Base-by-base conservation (phyloP, 306 rosid genomes). In the Corylus americana region DNA sequence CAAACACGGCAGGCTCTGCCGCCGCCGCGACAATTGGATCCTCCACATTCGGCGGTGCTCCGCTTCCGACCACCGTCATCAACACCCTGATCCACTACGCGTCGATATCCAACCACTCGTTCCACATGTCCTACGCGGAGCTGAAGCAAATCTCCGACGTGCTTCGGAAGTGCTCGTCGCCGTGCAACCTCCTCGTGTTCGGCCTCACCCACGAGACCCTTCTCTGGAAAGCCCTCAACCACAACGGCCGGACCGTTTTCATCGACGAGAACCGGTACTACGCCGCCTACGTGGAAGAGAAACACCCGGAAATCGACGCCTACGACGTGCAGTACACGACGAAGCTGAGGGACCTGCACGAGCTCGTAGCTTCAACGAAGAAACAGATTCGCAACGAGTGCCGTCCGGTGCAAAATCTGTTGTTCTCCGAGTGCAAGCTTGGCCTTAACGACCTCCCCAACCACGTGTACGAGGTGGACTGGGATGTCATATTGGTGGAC, bases 301-400 rank as follows among this genome's bases (percentile, higher is more conserved):
- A 85, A n/a, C 96, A 96, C 87, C 99, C 99, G 0, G 97, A 93
- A 31, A 91, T 93, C 74, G 99, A 96, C 70, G 99, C 87, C 12
- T 96, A 88, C 80, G 99, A 96, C 13, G 99, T 93, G 7, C 94
- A 89, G 47, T 96, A 96, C 92, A 93, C 99, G 0, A 96, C 99
- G 0, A 96, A 91, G 55, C 49, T 86, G 2, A 87, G 88, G 20
- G 99, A 96, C 55, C 73, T 88, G 79, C 79, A 76, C 11, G 98
- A 96, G 71, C 89, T 96, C 3, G 80, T 96, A 39, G 81, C 85
- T 6, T 80, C 89, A 0, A 91, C 93, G 0, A 89, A 90, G 61
- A 94, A 90, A 11, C 98, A 89, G 57, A 88, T 83, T 3, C 81
- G 83, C 1, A 91, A 93, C 35, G 99, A 96, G 84, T 96, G 99